Conservation (phyloP, 768 basidiomycete species). For the Auricularia sp. region DNA sequence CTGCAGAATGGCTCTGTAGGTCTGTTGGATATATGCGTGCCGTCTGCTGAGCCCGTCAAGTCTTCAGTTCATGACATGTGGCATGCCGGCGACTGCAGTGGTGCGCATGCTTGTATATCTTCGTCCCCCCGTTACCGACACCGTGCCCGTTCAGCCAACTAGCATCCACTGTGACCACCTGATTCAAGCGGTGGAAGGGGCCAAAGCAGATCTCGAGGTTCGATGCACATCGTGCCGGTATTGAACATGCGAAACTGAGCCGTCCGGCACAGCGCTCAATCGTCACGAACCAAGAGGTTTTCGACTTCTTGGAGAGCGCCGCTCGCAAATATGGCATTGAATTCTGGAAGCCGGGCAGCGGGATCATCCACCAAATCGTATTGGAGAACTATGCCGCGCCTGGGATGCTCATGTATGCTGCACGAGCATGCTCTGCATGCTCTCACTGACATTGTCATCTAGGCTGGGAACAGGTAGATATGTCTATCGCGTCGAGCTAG, state of each 20-base stretch:
- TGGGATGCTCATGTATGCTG: conserved; percentile 74
- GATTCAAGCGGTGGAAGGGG: conserved; percentile 88
- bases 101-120: conserved; percentile 11
- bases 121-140: neutral
- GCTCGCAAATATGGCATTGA: conserved; percentile 58
- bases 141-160: conserved; percentile 31
- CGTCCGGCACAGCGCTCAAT: conserved; percentile 54
- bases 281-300: conserved; percentile 87
- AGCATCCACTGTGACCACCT: conserved; percentile 98
- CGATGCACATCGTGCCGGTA: neutral
- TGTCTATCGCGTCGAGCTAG: neutral
- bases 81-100: conserved; percentile 71
- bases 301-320: conserved; percentile 92
- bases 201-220: conserved; percentile 76
- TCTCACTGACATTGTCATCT: conserved; percentile 1
- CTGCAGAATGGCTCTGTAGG: conserved; percentile 73
- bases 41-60: conserved; percentile 19
- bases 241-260: neutral
- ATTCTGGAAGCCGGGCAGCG: conserved; percentile 84
- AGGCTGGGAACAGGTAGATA: conserved; percentile 72
- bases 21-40: conserved; percentile 1
- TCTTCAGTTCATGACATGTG: conserved; percentile 97
- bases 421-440: conserved; percentile 2
- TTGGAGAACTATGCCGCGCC: conserved; percentile 96
- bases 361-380: conserved; percentile 87